Percentiles rank a stretch among this genome's conserved stretches.
phyloP scores from a whole-genome alignment of 164 flowering plant species.

The Macadamia tetraphylla region DNA sequence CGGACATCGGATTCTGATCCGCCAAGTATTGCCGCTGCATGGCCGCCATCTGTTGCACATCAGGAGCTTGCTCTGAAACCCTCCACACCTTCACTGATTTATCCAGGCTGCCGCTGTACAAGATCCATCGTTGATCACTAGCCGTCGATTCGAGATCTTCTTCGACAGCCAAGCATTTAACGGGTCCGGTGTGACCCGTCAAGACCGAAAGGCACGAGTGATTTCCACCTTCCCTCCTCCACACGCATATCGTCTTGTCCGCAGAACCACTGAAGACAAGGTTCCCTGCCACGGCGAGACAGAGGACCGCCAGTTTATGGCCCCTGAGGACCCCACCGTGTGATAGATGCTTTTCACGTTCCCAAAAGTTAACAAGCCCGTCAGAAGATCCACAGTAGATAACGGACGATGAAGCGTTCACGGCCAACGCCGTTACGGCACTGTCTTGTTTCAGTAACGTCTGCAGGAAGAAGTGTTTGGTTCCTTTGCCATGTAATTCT shows the following conservation, averaged over 20 bases:
- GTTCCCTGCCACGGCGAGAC: conserved; percentile 57
- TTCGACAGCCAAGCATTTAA: conserved; percentile 68
- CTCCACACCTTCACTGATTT: conserved; percentile 86
- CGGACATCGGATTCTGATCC: background rate
- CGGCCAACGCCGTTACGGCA: conserved; percentile 72
- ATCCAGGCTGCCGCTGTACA: conserved; percentile 83
- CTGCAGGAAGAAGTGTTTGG: conserved; percentile 38
- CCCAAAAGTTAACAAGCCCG: conserved; percentile 80
- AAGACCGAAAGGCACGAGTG: conserved; percentile 69
- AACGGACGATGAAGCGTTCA: conserved; percentile 28
- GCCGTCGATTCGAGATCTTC: conserved; percentile 31
- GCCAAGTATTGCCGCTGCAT: conserved; percentile 12
- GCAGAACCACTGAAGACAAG: conserved; percentile 75
- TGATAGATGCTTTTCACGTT: conserved; percentile 40
- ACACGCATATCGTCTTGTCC: conserved; percentile 78
- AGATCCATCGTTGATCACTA: conserved; percentile 38
- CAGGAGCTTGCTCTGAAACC: conserved; percentile 45
- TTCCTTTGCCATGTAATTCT: conserved; percentile 40
- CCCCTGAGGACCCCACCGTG: conserved; percentile 75
- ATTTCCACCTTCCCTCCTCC: conserved; percentile 48
- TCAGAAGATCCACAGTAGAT: conserved; percentile 81
- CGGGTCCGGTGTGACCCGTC: conserved; percentile 80
- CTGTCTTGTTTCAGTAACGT: conserved; percentile 58
- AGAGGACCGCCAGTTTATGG: conserved; percentile 74
- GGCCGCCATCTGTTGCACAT: conserved; percentile 21